Conservation (phyloP, 305 asterid species). For the Ilex paraguariensis region DNA sequence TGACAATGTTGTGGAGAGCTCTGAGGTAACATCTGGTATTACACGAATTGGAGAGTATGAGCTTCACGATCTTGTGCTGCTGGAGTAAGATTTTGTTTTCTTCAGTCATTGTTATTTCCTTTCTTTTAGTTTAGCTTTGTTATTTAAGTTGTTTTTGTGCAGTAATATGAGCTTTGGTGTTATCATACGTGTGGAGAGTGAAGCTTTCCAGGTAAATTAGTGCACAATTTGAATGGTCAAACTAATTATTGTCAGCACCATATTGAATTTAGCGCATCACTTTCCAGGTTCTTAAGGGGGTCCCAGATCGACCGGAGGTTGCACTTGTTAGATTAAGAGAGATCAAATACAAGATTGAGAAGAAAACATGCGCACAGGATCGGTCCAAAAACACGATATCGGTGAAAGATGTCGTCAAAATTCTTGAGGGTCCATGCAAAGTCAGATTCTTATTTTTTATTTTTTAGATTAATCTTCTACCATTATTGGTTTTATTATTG, state of each 20-base stretch:
- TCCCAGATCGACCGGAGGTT: slow-evolving; percentile 87
- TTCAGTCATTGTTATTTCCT: not conserved
- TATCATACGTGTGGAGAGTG: slow-evolving; percentile 93
- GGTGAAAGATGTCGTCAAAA: slow-evolving; percentile 82
- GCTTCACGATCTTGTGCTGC: slow-evolving; percentile 93
- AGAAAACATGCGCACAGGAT: slow-evolving; percentile 62
- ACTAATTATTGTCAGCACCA: slow-evolving; percentile 8
- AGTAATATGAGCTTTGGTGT: slow-evolving; percentile 94
- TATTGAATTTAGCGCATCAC: slow-evolving; percentile 21
- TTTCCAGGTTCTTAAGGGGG: slow-evolving; percentile 90
- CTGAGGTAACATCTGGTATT: slow-evolving; percentile 92
- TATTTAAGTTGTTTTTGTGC: slow-evolving; percentile 24
- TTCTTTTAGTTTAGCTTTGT: not conserved
- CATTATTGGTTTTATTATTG: slow-evolving; percentile 10
- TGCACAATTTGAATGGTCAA: slow-evolving; percentile 5
- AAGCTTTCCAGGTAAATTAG: slow-evolving; percentile 79
- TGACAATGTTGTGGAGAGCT: slow-evolving; percentile 90
- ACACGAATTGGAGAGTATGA: slow-evolving; percentile 89
- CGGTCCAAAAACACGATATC: slow-evolving; percentile 67
- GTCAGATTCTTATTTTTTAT: slow-evolving; percentile 38
- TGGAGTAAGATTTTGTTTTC: slow-evolving; percentile 50
- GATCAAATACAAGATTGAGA: slow-evolving; percentile 81
- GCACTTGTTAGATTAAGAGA: slow-evolving; percentile 89
- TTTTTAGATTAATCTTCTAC: slow-evolving; percentile 11
- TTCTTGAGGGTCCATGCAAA: slow-evolving; percentile 94